Conservation (phyloP, 768 basidiomycete species). For the Macrolepiota albuminosa region DNA sequence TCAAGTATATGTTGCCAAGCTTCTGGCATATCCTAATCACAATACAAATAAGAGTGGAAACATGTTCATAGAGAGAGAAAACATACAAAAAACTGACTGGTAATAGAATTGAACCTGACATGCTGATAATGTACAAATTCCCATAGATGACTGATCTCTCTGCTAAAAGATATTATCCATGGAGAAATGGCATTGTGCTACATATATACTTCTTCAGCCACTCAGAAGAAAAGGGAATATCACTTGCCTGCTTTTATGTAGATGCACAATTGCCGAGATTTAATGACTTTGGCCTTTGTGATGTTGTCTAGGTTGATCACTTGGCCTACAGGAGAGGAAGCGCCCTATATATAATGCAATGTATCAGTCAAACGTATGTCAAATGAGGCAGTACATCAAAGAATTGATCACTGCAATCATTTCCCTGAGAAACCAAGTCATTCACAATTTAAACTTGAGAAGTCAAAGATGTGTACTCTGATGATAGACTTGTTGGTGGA, state of each 20-base stretch:
- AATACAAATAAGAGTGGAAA: neutral
- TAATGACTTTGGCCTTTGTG: conserved; percentile 16
- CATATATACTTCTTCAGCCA: conserved; percentile 23
- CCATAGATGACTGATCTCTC: conserved; percentile 25
- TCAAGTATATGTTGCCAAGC: conserved; percentile 17
- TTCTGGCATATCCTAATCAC: conserved; percentile 17
- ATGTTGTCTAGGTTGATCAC: conserved; percentile 21
- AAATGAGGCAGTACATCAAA: neutral
- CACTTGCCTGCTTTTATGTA: conserved; percentile 18
- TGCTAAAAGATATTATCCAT: conserved; percentile 13
- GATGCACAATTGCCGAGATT: conserved; percentile 12
- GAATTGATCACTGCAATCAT: neutral
- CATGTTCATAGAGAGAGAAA: neutral
- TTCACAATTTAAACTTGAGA: too few relatives aligned
- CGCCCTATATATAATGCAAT: neutral
- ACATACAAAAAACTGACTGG: conserved; percentile 24
- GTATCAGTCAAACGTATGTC: neutral
- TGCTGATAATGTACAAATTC: conserved; percentile 30
- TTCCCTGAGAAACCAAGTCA: too few relatives aligned
- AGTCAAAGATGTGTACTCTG: too few relatives aligned
- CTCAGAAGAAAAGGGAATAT: conserved; percentile 24
- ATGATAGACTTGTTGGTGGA: too few relatives aligned
- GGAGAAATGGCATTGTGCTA: conserved; percentile 29
- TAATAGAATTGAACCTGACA: conserved; percentile 25
- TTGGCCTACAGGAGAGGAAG: neutral